Evolutionary conservation across 768 basidiomycete genomes (phyloP), one percentile per base, ranked within the genome.

Genomic region (Candolleomyces efflorescens): DNA sequence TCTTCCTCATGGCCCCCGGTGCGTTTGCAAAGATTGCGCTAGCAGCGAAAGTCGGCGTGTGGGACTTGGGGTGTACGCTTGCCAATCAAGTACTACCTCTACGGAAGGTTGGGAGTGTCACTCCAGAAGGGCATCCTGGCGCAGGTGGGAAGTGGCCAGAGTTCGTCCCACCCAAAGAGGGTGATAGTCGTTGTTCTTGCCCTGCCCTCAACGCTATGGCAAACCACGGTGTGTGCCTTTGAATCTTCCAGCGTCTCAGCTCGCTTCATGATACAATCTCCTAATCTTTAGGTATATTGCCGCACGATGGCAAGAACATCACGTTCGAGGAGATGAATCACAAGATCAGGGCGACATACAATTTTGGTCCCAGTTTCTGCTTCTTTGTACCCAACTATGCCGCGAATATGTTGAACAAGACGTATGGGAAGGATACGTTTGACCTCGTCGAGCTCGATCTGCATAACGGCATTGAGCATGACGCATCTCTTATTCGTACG

Each of bases 141-240:
- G 78, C 72, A 49, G 81, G 76, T 27, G 86, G 88, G 0, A 65
- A 76, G 46, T 92, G 89, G 89, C 88, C 89, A 0, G 82, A 85
- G 64, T 90, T 78, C 64, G 70, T 76, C 1, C 69, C 84, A 2
- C 79, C 87, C 10, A 70, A 68, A 56, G 77, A 83, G 9, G 82
- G 81, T 1, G 89, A 91, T 62, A 90, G 89, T 63, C 76, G 90
- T 2, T 82, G 82, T 60, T 81, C 85, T 1, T 92, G 90, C 61
- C 90, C 90, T 1, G 89, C 81, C 12, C 67, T 92, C 58, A 92
- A 93, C 62, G 86, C 88, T 0, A 75, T 93, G 82, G 89, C 90
- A 6, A 92, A 92, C 67, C 90, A 92, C 59, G 91, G 90, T 90
- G 39, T 32, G 72, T 59, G 7, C 5, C 5, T 44, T 73, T 24